Base-by-base conservation (phyloP, 148 eudicot species). In the Dysphania ambrosioides region DNA sequence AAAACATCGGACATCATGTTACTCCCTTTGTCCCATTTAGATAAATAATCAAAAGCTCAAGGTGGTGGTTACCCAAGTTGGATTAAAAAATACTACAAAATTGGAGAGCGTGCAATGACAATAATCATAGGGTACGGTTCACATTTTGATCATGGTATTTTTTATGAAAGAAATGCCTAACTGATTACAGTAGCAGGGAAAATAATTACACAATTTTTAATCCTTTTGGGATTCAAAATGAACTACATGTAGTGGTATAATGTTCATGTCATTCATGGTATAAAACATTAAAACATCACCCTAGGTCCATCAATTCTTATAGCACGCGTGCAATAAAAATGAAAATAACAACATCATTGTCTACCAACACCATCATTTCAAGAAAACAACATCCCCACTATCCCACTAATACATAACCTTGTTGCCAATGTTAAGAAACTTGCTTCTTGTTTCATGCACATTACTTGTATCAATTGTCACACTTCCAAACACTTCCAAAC, bases 381-480 rank as follows among this genome's bases (percentile, higher is more conserved):
- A 34, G 42, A 64, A 64, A 40, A 55, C 71, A 67, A 67, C 71
- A 23, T 67, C 34, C 32, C n/a, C 71, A 41, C 71, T 42, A n/a
- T 26, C 34, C 34, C 71, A 66, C 70, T 38, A 66, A 47, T 66
- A 47, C 19, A 4, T 60, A 60, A 64, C 11, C 0, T 36, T 36
- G 47, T 36, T 36, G 47, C 16, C 21, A 35, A 6, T 36, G 70
- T 66, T 38, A 26, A 24, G 34, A 27, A n/a, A 60, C 15, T 38
- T 38, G 70, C 68, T 66, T 66, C 27, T 38, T 66, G 5, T 36
- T n/a, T 21, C 70, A 21, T 66, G 18, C 38, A 38, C 30, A 66
- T 40, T 15, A 29, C 70, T 38, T 40, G 19, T 53, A n/a, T 53
- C 23, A 21, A 19, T 42, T 53, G 58, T 6, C 53, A 47, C 18